Base-by-base conservation (phyloP, 208 protist species). In the Acanthamoeba royreba region DNA sequence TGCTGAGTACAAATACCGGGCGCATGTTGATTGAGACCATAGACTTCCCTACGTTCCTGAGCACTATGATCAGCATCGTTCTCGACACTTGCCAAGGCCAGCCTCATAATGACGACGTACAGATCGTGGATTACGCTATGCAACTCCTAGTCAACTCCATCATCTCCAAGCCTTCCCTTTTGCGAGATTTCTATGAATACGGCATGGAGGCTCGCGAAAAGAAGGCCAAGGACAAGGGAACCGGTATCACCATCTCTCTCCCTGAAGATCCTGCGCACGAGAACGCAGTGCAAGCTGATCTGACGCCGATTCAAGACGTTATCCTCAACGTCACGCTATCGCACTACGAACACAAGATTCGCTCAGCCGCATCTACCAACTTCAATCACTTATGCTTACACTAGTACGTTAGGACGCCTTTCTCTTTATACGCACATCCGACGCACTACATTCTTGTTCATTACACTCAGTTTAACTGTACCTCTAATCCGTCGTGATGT, bases 81-180 rank as follows among this genome's bases (percentile, higher is more conserved):
- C 46, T 49, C n/a, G 77, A 49, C 28, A 86, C 77, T 13, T 86
- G 77, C 77, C 25, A 38, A 13, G 43, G 77, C 28, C 35, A 49
- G 46, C 77, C 77, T 13, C 66, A 77, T 38, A 92, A 72, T 42
- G 86, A 92, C 86, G 40, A 58, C 52, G 63, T 92, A n/a, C 55
- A 47, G 28, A 92, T 92, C 63, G 86, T 92, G 86, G 52, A 92
- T n/a, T 92, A 92, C 63, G 86, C 86, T n/a, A 72, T 92, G 86
- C 45, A 58, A 33, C 63, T 92, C 19, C 40, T 92, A 13, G n/a
- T 92, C 9, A 52, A 35, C 40, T 72, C 49, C 42, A 72, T 92
- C 63, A 33, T 92, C 42, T 40, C 86, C 43, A 69, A 72, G 63
- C 86, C 86, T 15, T 45, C 38, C 55, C 40, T 42, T 15, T 52